These are phyloP conservation scores for Neurospora terricola DNA, from an alignment of 495 filamentous ascomycete species.

Conservation along the genomic window DNA sequence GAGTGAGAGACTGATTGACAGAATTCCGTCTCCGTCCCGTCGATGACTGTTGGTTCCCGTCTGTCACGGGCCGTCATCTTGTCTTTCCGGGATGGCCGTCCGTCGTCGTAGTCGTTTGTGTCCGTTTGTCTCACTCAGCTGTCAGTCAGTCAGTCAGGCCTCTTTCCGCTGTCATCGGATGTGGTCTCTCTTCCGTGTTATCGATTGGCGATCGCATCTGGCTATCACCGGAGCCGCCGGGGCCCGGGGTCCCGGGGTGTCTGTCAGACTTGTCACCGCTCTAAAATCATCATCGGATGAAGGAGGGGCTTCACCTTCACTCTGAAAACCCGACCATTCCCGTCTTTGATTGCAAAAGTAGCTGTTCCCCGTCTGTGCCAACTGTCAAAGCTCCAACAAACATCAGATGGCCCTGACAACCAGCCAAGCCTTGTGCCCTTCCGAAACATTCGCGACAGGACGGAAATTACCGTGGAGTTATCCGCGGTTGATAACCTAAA, in stretches of 20 bases:
- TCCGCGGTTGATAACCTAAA: background rate
- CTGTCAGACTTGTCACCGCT: background rate
- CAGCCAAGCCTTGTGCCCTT: background rate
- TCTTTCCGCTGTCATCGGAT: background rate
- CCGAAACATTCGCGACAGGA: background rate
- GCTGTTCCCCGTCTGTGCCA: background rate
- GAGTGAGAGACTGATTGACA: background rate
- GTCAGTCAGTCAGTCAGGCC: background rate
- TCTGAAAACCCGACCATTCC: background rate
- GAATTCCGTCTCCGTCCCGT: background rate
- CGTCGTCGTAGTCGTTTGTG: background rate
- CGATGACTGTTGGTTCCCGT: background rate
- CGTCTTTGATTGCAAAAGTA: background rate
- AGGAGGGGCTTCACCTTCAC: background rate
- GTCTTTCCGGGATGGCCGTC: background rate
- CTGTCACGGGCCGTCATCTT: background rate
- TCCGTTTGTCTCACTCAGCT: background rate
- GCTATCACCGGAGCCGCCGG: background rate
- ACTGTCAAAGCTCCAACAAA: background rate
- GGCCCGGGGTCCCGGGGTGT: background rate
- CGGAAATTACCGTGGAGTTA: background rate
- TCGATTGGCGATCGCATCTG: background rate
- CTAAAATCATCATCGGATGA: background rate
- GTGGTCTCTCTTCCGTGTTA: background rate
- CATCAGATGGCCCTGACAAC: background rate